Conservation (phyloP, 2,329 filamentous ascomycete genomes). For the Microsporum canis region DNA sequence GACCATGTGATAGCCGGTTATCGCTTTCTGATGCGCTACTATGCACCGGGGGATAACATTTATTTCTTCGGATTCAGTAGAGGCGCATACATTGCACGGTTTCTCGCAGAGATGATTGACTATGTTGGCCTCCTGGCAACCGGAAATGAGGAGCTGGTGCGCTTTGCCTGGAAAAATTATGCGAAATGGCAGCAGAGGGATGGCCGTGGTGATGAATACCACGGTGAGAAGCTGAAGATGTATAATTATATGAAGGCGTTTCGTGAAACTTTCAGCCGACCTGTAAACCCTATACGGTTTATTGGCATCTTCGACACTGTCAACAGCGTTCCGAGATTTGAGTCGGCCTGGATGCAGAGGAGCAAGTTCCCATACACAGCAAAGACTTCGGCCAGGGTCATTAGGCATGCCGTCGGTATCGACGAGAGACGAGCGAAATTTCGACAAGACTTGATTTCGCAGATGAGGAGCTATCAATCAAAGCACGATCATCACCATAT, state of each 20-base stretch:
- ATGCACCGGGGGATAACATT: conserved; percentile 40
- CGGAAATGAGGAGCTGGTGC: conserved; percentile 45
- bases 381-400: conserved; percentile 26
- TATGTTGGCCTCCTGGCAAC: conserved; percentile 40
- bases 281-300: conserved; percentile 40
- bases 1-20: conserved; percentile 45
- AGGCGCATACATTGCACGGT: conserved; percentile 43
- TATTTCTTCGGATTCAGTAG: conserved; percentile 48
- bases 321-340: conserved; percentile 35
- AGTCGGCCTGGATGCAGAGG: conserved; percentile 25
- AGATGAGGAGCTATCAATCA: neutral
- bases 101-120: conserved; percentile 43
- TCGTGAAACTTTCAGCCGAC: conserved; percentile 40
- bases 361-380: conserved; percentile 17
- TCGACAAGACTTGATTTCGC: conserved; percentile 39
- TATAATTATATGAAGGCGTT: conserved; percentile 34
- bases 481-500: neutral
- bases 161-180: conserved; percentile 36
- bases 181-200: conserved; percentile 25
- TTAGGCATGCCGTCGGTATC: conserved; percentile 44
- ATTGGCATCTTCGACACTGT: conserved; percentile 47
- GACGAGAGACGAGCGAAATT: conserved; percentile 47
- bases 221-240: conserved; percentile 10
- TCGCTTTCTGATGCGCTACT: conserved; percentile 46
- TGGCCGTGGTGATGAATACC: conserved; percentile 14